Evolutionary conservation across 2,329 filamentous ascomycete genomes (phyloP).

Genomic region (Xylariaceae sp.): DNA sequence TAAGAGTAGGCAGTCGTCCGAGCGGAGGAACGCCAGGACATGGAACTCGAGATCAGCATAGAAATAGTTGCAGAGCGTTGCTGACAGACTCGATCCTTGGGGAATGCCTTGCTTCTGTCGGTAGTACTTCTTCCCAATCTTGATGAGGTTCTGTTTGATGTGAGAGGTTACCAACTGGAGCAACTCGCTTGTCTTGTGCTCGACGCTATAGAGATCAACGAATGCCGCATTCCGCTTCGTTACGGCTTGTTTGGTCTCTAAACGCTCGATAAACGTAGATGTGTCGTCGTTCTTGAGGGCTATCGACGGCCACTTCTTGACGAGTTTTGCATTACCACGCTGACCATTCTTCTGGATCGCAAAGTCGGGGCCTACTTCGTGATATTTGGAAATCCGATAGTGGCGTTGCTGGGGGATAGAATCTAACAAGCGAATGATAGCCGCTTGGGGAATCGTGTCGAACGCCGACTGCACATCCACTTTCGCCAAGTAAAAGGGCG

Average conservation of each 20-base stretch:
- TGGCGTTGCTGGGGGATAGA: conserved; percentile 50
- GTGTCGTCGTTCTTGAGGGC: conserved; percentile 43
- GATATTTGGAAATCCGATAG: conserved; percentile 71
- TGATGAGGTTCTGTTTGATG: conserved; percentile 78
- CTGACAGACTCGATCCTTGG: conserved; percentile 85
- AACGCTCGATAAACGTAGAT: conserved; percentile 40
- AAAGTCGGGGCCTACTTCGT: conserved; percentile 49
- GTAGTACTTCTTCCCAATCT: conserved; percentile 83
- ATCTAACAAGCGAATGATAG: conserved; percentile 61
- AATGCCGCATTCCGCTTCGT: conserved; percentile 67
- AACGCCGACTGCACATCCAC: conserved; percentile 89
- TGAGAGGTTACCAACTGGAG: conserved; percentile 71
- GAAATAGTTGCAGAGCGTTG: conserved; percentile 88
- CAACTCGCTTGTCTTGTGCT: conserved; percentile 54
- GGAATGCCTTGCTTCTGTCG: conserved; percentile 85
- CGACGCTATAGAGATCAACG: conserved; percentile 59
- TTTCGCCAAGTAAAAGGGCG: conserved; percentile 77
- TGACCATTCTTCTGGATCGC: conserved; percentile 37
- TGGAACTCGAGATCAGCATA: conserved; percentile 79
- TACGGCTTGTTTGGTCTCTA: conserved; percentile 38
- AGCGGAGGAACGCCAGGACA: conserved; percentile 60
- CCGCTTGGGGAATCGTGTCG: conserved; percentile 84
- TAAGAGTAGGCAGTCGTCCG: conserved; percentile 60
- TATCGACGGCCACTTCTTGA: conserved; percentile 48
- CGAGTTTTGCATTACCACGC: conserved; percentile 33